Base-by-base conservation (phyloP, 768 basidiomycete genomes). In the Cyathus striatus region DNA sequence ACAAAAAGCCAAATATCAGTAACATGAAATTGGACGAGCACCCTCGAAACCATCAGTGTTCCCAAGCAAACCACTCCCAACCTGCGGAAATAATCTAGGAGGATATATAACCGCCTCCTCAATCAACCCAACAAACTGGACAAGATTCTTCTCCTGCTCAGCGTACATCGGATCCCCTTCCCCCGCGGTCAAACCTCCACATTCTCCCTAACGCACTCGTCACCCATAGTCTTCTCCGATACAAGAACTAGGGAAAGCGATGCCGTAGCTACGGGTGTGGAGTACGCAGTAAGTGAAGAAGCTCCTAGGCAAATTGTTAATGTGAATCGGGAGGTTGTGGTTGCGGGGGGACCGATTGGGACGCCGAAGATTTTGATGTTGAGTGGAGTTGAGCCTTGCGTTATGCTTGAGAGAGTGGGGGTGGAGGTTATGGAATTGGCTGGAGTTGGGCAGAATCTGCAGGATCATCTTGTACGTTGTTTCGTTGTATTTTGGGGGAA, bases 131-230 rank as follows among this genome's bases (percentile, higher is more conserved):
- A 43, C 65, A 21, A 83, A 81, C 62, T 76, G 73, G 65, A 81
- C 79, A 12, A 72, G 83, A 34, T 79, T 76, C 1, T 83, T 83
- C 61, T 68, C 81, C 16, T 69, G 74, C 45, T 72, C 79, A 0
- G 82, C 75, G 3, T 83, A 83, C 65, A 78, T 83, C 57, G 78
- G n/a, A 80, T 58, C 66, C 78, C 2, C 62, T 79, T 14, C 74
- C 79, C 2, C 70, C 75, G 6, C 69, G 79, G 23, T 42, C 69
- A 16, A 85, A 83, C 55, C 65, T 83, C 27, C 74, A 75, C 51
- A 74, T 83, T 43, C 66, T 83, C n/a, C 63, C 76, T 5, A 69
- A 75, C 47, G 63, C 72, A 23, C 79, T 75, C 17, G 81, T 79
- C 39, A 76, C 78, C 0, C 21, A 49, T 83, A 22, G 46, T 76